phyloP scores from a whole-genome alignment of 2,329 filamentous ascomycete species.

The Endocalyx cinctus region DNA sequence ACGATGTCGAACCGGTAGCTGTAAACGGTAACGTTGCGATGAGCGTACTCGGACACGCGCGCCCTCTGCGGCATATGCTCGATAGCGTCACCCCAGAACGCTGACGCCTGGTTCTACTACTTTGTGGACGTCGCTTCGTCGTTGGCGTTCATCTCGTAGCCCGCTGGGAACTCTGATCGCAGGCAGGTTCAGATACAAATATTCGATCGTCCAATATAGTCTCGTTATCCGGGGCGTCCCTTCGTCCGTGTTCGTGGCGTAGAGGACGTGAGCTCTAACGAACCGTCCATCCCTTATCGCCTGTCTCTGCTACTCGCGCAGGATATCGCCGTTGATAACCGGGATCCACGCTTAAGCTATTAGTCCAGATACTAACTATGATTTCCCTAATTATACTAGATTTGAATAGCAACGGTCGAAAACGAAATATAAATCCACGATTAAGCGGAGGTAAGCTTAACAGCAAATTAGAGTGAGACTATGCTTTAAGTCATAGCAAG shows the following conservation, averaged over 20 bases:
- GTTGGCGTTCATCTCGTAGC: not conserved
- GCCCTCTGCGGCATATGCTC: not conserved
- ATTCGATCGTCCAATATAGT: constrained; percentile 11
- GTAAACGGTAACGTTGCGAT: not conserved
- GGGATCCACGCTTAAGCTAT: constrained; percentile 7
- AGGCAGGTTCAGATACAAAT: constrained; percentile 6
- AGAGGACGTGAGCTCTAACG: constrained; percentile 15
- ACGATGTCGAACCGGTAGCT: constrained; percentile 5
- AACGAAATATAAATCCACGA: too few relatives aligned
- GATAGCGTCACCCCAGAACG: constrained; percentile 1
- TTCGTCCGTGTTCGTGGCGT: constrained; percentile 5
- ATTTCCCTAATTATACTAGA: too few relatives aligned
- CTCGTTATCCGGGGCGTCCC: constrained; percentile 9
- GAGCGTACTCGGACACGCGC: not conserved
- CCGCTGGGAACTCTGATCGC: not conserved
- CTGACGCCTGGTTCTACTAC: constrained; percentile 1
- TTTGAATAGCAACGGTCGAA: too few relatives aligned
- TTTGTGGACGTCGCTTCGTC: not conserved
- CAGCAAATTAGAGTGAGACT: too few relatives aligned
- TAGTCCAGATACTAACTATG: too few relatives aligned
- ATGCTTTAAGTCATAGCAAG: too few relatives aligned
- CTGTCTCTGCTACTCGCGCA: constrained; percentile 7
- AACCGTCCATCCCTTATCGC: constrained; percentile 16
- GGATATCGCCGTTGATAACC: constrained; percentile 20
- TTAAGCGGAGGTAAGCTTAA: too few relatives aligned